Evolutionary conservation across 495 filamentous ascomycete species (phyloP).

Genomic region (Parathielavia hyrcaniae): DNA sequence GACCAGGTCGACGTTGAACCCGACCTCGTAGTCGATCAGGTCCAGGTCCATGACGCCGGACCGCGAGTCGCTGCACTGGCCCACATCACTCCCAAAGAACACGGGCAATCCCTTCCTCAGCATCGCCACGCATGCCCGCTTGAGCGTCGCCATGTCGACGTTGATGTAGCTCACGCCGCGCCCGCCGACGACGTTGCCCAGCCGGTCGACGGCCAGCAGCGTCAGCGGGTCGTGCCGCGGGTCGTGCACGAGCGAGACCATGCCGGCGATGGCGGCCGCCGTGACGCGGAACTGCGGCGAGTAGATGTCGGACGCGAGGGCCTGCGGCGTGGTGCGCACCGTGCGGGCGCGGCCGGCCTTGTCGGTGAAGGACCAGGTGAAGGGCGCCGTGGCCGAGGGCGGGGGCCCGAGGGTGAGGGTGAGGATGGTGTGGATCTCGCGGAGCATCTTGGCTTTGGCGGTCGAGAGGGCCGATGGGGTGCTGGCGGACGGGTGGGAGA

Average conservation of each 20-base stretch:
- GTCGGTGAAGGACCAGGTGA: constrained; percentile 73
- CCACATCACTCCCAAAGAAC: constrained; percentile 86
- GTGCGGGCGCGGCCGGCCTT: constrained; percentile 52
- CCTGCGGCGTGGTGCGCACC: constrained; percentile 55
- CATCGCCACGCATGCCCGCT: constrained; percentile 67
- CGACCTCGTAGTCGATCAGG: constrained; percentile 67
- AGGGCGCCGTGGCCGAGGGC: constrained; percentile 53
- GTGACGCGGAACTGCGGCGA: not conserved
- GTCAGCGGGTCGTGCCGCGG: constrained; percentile 65
- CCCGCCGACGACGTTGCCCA: constrained; percentile 73
- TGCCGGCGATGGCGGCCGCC: constrained; percentile 10
- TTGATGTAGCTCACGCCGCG: constrained; percentile 72
- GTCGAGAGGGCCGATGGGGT: not conserved
- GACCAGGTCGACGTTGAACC: constrained; percentile 62
- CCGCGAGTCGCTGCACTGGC: constrained; percentile 60
- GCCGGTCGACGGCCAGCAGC: constrained; percentile 65
- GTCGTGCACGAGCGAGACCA: constrained; percentile 79
- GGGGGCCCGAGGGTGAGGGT: constrained; percentile 74
- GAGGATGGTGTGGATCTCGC: constrained; percentile 70
- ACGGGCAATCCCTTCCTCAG: constrained; percentile 67
- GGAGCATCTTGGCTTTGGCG: constrained; percentile 64
- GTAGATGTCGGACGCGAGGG: constrained; percentile 54
- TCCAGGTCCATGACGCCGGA: constrained; percentile 72
- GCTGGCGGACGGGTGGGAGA: not conserved
- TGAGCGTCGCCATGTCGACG: constrained; percentile 65